Conservation (phyloP, 371 early-diverging fungal species). For the Encephalitozoon intestinalis region DNA sequence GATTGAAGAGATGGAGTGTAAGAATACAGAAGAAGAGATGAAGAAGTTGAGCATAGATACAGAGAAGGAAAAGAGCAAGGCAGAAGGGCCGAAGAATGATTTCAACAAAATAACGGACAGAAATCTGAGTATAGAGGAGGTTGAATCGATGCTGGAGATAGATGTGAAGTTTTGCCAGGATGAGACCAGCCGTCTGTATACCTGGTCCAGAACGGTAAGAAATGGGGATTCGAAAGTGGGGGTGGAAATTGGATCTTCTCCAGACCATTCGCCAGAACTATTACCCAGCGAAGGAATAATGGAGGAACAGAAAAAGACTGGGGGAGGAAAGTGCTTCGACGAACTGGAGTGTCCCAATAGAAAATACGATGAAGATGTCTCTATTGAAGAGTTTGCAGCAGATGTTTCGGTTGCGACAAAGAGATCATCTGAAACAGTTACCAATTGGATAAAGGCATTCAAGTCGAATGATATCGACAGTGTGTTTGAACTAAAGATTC, state of each 20-base stretch:
- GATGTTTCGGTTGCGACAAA: conserved; percentile 52
- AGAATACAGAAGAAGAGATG: neutral
- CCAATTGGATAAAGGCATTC: conserved; percentile 64
- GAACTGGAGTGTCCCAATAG: conserved; percentile 15
- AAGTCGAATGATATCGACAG: conserved; percentile 74
- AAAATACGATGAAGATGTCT: conserved; percentile 45
- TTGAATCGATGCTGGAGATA: neutral
- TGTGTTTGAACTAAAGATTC: conserved; percentile 66
- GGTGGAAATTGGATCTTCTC: neutral
- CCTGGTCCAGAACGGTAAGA: neutral
- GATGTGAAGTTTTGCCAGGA: neutral
- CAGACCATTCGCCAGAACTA: neutral
- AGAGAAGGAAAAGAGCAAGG: neutral
- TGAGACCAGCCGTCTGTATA: neutral
- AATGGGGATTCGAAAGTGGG: neutral
- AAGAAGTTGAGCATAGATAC: neutral
- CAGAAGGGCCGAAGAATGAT: conserved; percentile 4
- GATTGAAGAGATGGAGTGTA: neutral
- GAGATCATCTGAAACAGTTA: conserved; percentile 51
- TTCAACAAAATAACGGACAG: neutral
- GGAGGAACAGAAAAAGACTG: neutral
- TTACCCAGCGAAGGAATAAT: neutral
- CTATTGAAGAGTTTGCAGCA: conserved; percentile 54
- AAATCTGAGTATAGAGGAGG: neutral
- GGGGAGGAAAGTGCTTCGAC: neutral